phyloP scores from a whole-genome alignment of 768 basidiomycete genomes.

The Tylopilus vinaceipallidus region DNA sequence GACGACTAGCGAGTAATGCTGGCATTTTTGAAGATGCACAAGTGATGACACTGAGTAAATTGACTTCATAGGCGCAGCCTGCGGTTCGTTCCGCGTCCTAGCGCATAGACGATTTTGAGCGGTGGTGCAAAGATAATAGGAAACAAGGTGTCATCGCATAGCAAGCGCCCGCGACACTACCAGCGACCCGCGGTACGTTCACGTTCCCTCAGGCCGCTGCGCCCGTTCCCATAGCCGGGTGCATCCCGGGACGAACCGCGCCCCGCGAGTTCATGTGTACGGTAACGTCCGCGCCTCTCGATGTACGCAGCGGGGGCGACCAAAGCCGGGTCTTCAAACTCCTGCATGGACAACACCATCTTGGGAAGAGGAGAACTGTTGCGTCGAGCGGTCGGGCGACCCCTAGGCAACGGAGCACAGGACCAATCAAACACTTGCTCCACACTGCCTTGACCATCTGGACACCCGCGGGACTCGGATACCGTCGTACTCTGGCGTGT shows the following conservation, averaged over 20 bases:
- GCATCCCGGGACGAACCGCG: slow-evolving; percentile 41
- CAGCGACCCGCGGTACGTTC: slow-evolving; percentile 32
- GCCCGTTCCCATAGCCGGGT: slow-evolving; percentile 62
- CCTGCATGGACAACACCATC: slow-evolving; percentile 39
- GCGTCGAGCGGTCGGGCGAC: slow-evolving; percentile 49
- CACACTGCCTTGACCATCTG: slow-evolving; percentile 34
- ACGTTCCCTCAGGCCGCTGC: slow-evolving; percentile 57
- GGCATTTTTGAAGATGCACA: slow-evolving; percentile 30
- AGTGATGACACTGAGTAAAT: slow-evolving; percentile 11
- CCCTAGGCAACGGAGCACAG: slow-evolving; percentile 37
- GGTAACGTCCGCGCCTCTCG: slow-evolving; percentile 51
- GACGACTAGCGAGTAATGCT: slow-evolving; percentile 25
- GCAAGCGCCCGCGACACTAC: slow-evolving; percentile 15
- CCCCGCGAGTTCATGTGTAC: slow-evolving; percentile 52
- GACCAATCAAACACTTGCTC: slow-evolving; percentile 50
- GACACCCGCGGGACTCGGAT: slow-evolving; percentile 15
- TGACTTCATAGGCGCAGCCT: slow-evolving; percentile 25
- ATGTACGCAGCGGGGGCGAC: slow-evolving; percentile 20
- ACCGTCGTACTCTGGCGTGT: slow-evolving; percentile 22
- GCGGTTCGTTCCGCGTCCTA: slow-evolving; percentile 18
- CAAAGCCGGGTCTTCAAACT: slow-evolving; percentile 33
- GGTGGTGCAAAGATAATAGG: slow-evolving; percentile 2
- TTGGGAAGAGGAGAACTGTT: slow-evolving; percentile 60
- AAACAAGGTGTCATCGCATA: background rate
- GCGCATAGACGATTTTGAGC: slow-evolving; percentile 12